phyloP scores from a whole-genome alignment of 768 basidiomycete species.

The Gloeopeniophorella convolvens region DNA sequence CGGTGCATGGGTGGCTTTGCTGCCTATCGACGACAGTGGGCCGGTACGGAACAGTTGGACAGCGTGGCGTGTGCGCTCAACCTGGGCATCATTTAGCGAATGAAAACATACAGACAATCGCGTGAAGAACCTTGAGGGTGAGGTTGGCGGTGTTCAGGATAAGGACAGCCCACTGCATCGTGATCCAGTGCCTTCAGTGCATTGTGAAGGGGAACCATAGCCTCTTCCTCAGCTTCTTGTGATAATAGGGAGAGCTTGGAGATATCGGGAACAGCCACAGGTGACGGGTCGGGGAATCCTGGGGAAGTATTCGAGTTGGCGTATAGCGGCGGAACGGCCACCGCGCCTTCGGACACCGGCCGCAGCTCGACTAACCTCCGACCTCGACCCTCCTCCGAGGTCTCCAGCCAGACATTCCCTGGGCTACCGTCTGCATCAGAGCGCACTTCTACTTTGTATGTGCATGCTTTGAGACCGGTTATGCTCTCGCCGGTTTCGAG shows the following conservation, averaged over 20 bases:
- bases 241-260: constrained; percentile 22
- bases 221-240: constrained; percentile 29
- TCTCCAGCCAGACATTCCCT: constrained; percentile 53
- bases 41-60: constrained; percentile 66
- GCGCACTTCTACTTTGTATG: constrained; percentile 52
- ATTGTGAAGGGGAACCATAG: constrained; percentile 40
- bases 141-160: constrained; percentile 73
- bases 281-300: constrained; percentile 65
- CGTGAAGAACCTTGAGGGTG: constrained; percentile 43
- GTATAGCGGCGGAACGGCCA: no score
- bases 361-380: constrained; percentile 65
- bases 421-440: constrained; percentile 31
- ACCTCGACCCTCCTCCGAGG: constrained; percentile 42
- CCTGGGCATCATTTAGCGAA: constrained; percentile 31
- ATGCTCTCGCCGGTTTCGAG: constrained; percentile 64
- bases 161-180: constrained; percentile 71
- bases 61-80: constrained; percentile 62
- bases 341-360: constrained; percentile 64
- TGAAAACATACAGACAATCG: background rate
- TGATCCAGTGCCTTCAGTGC: constrained; percentile 63
- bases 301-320: background rate
- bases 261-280: constrained; percentile 27
- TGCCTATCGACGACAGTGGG: constrained; percentile 58
- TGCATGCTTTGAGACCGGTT: constrained; percentile 63
- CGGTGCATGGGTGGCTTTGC: constrained; percentile 40